Evolutionary conservation across 768 basidiomycete species (phyloP).

Genomic region (Hygrophorus pudorinus): DNA sequence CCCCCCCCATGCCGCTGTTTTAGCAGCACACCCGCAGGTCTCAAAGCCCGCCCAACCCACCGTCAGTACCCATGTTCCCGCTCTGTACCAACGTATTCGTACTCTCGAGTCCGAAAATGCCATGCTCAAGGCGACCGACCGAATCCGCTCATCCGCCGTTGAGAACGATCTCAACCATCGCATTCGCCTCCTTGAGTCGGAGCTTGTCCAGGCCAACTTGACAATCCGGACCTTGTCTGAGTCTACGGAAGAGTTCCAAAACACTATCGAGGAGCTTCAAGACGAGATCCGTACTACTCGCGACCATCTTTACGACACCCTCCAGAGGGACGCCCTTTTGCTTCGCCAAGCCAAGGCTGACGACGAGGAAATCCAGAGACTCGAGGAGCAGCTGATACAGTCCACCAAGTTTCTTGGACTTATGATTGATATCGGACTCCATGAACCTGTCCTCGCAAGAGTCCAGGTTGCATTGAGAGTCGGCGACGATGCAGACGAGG

Average conservation of each 20-base stretch:
- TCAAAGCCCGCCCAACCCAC: too few relatives aligned
- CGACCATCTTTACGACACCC: slow-evolving; percentile 17
- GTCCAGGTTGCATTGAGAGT: slow-evolving; percentile 20
- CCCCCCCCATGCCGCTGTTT: neutral
- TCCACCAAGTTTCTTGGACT: slow-evolving; percentile 25
- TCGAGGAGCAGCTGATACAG: slow-evolving; percentile 19
- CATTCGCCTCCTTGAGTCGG: slow-evolving; percentile 17
- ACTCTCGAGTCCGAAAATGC: neutral
- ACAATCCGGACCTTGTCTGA: slow-evolving; percentile 8
- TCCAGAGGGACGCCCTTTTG: slow-evolving; percentile 18
- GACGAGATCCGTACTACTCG: slow-evolving; percentile 20
- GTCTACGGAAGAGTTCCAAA: neutral
- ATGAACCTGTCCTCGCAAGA: slow-evolving; percentile 21
- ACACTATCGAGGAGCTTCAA: slow-evolving; percentile 11
- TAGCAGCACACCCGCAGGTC: neutral
- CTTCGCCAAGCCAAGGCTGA: slow-evolving; percentile 14
- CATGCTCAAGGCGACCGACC: neutral
- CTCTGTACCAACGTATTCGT: neutral
- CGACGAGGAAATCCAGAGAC: slow-evolving; percentile 17
- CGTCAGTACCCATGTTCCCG: neutral
- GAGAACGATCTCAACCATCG: slow-evolving; percentile 7
- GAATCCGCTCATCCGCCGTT: neutral
- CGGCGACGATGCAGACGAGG: slow-evolving; percentile 28
- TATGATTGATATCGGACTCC: slow-evolving; percentile 26
- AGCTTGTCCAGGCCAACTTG: slow-evolving; percentile 17